Evolutionary conservation across 225 moss, liverwort and hornwort species (phyloP).

Genomic region (Polytrichum commune): DNA sequence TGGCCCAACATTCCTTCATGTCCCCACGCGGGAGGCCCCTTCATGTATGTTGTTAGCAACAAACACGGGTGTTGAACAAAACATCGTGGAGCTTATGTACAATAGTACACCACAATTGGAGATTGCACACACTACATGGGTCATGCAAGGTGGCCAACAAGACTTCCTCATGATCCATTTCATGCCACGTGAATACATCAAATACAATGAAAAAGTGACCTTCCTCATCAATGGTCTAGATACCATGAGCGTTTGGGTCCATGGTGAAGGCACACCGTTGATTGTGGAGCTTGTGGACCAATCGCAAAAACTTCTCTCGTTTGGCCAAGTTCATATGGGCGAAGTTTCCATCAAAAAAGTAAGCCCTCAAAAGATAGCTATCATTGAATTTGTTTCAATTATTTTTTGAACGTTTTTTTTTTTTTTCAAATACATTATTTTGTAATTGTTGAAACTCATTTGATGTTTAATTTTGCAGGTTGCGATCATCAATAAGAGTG

Average conservation of each 20-base stretch:
- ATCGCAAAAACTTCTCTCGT: constrained; percentile 63
- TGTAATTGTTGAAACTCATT: no score
- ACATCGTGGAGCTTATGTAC: constrained; percentile 69
- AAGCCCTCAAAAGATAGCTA: not conserved
- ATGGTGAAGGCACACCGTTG: constrained; percentile 78
- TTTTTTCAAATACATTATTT: no score
- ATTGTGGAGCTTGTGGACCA: constrained; percentile 77
- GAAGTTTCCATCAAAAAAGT: constrained; percentile 57
- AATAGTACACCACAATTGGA: constrained; percentile 62
- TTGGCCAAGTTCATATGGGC: constrained; percentile 59
- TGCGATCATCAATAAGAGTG: constrained; percentile 46
- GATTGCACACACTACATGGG: constrained; percentile 57
- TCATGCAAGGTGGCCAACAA: constrained; percentile 52
- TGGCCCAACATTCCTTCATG: constrained; percentile 74
- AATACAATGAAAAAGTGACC: constrained; percentile 62
- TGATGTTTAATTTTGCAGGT: constrained; percentile 12
- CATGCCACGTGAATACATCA: constrained; percentile 47
- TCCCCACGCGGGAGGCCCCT: constrained; percentile 64
- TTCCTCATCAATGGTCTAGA: constrained; percentile 82
- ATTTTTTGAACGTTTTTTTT: no score
- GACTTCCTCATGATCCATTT: constrained; percentile 60
- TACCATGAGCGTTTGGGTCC: constrained; percentile 54
- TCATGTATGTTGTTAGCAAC: constrained; percentile 55
- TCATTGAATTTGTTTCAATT: not conserved
- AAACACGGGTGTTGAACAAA: constrained; percentile 49